Percentiles rank a stretch among this genome's conserved stretches.
These are phyloP conservation scores for Tulasnella sp. DNA, from an alignment of 768 basidiomycete genomes.

Conservation along the genomic window DNA sequence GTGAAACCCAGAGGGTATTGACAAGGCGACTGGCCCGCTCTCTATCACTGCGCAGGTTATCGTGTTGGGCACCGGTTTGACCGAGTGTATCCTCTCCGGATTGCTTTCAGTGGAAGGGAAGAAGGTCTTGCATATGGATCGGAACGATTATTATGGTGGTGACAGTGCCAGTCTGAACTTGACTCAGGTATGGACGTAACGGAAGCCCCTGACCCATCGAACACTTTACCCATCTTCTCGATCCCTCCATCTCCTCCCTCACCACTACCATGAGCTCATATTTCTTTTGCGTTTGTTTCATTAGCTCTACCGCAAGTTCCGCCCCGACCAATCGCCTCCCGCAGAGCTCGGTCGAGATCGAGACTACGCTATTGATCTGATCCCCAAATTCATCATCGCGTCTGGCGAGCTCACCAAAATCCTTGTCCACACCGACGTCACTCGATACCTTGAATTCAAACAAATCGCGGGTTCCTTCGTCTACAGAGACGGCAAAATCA, in stretches of 20 bases:
- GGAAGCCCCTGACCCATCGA: not conserved
- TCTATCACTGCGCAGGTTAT: constrained; percentile 45
- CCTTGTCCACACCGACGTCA: constrained; percentile 97
- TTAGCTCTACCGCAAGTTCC: constrained; percentile 94
- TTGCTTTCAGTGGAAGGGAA: constrained; percentile 98
- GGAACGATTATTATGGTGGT: constrained; percentile 98
- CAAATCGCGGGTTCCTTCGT: constrained; percentile 98
- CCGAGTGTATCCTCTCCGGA: constrained; percentile 97
- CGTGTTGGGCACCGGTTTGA: constrained; percentile 91
- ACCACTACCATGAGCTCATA: not conserved
- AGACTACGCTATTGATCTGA: constrained; percentile 94
- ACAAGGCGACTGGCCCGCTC: not conserved
- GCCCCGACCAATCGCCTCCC: constrained; percentile 60
- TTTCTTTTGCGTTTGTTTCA: not conserved
- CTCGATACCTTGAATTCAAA: constrained; percentile 98
- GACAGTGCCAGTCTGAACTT: constrained; percentile 95
- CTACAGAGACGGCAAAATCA: constrained; percentile 91
- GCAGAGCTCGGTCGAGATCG: constrained; percentile 86
- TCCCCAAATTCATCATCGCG: constrained; percentile 98
- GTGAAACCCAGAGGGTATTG: too few relatives aligned
- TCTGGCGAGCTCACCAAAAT: constrained; percentile 96
- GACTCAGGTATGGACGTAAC: constrained; percentile 61
- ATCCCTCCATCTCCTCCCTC: not conserved
- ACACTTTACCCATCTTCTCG: not conserved
- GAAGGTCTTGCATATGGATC: constrained; percentile 98